Evolutionary conservation across 177 flowering plant species (phyloP).

Genomic region (Vitis hybrid): DNA sequence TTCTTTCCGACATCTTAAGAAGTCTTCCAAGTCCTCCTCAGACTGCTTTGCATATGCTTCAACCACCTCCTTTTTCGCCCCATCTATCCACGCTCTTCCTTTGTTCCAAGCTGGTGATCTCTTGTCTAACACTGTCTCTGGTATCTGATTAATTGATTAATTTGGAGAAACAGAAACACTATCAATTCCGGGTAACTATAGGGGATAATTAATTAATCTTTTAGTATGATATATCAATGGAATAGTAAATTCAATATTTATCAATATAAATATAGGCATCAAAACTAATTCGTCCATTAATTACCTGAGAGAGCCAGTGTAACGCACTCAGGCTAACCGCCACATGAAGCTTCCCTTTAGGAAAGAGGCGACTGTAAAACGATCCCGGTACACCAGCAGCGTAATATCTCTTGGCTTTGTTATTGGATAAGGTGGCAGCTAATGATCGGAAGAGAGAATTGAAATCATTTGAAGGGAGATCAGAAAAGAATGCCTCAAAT

Average conservation of each 20-base stretch:
- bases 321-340: slow-evolving; percentile 42
- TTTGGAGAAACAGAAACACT: too few relatives aligned
- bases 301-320: slow-evolving; percentile 44
- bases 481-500: slow-evolving; percentile 44
- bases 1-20: slow-evolving; percentile 37
- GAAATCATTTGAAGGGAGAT: slow-evolving; percentile 50
- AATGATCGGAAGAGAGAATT: slow-evolving; percentile 33
- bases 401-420: slow-evolving; percentile 19
- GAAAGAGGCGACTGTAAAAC: slow-evolving; percentile 35
- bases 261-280: too few relatives aligned
- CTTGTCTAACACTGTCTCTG: slow-evolving; percentile 32
- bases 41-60: slow-evolving; percentile 45
- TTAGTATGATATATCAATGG: too few relatives aligned
- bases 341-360: slow-evolving; percentile 35
- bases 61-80: slow-evolving; percentile 40
- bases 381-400: slow-evolving; percentile 45
- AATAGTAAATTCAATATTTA: too few relatives aligned
- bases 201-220: too few relatives aligned
- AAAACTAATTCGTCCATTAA: too few relatives aligned
- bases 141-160: slow-evolving; percentile 22
- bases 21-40: slow-evolving; percentile 35
- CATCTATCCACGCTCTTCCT: slow-evolving; percentile 48
- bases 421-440: slow-evolving; percentile 1
- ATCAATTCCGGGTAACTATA: too few relatives aligned
- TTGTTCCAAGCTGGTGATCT: slow-evolving; percentile 37